Conservation (phyloP, 2,329 filamentous ascomycete genomes). For the Helicocarpus griseus region DNA sequence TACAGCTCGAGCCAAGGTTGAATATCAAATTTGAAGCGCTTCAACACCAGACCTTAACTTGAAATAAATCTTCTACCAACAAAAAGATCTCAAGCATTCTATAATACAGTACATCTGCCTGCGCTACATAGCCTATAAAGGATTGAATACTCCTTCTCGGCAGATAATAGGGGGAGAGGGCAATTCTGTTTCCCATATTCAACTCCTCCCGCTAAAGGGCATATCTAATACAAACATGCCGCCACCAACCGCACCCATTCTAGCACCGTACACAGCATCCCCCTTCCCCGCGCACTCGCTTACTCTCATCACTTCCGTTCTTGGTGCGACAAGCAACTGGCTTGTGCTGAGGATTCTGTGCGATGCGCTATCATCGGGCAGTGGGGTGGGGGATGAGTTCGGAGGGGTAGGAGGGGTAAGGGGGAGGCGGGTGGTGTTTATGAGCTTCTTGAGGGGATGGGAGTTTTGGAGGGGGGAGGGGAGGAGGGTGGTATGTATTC, state of each 20-base stretch:
- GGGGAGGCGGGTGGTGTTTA: slow-evolving; percentile 54
- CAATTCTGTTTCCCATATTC: neutral
- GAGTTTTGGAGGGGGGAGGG: slow-evolving; percentile 68
- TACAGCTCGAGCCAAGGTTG: too few relatives aligned
- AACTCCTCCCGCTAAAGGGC: neutral
- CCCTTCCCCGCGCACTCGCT: slow-evolving; percentile 22
- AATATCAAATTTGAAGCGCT: too few relatives aligned
- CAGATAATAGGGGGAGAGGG: too few relatives aligned
- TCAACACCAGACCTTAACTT: too few relatives aligned
- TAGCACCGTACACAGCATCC: slow-evolving; percentile 18
- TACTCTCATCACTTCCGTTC: slow-evolving; percentile 34
- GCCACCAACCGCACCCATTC: slow-evolving; percentile 9
- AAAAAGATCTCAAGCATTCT: too few relatives aligned
- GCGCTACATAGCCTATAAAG: too few relatives aligned
- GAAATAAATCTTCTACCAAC: too few relatives aligned
- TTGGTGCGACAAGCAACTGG: slow-evolving; percentile 47
- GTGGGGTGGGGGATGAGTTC: slow-evolving; percentile 16
- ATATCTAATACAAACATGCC: slow-evolving; percentile 7
- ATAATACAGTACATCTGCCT: too few relatives aligned
- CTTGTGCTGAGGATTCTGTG: slow-evolving; percentile 44
- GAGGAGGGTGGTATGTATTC: slow-evolving; percentile 51
- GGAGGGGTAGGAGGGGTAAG: slow-evolving; percentile 18
- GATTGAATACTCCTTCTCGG: too few relatives aligned
- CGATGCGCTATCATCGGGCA: slow-evolving; percentile 30
- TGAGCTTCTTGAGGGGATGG: slow-evolving; percentile 72